Evolutionary conservation across 1,139 yeast species (phyloP), one percentile per base, ranked within the genome.

Genomic region (Candida tetrigidarum): DNA sequence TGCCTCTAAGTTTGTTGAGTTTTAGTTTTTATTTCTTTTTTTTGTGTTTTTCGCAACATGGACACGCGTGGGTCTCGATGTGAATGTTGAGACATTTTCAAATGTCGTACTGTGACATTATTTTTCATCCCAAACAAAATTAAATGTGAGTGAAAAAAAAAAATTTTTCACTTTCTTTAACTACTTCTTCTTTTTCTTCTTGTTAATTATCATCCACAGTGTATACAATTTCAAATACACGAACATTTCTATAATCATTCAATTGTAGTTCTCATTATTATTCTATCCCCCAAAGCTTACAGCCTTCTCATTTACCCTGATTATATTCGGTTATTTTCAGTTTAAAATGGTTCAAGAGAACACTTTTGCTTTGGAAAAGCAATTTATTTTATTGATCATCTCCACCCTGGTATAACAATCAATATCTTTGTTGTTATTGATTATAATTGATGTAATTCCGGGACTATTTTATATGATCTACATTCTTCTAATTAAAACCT

Each of bases 231-330:
- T n/a, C 22, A n/a, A 32, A 32, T n/a, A 32, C 18, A 32, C 22
- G 18, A 23, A 32, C 14, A 10, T 5, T 32, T 11, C 9, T 12
- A n/a, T 20, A 19, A 3, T 12, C 15, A 18, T 12, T n/a, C 20
- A 12, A 19, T 28, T 28, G 27, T 28, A 28, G 40, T 29, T 19
- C 15, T 15, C 16, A 40, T 34, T 25, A 43, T 19, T 3, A n/a
- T n/a, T n/a, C n/a, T n/a, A n/a, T 14, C 11, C 20, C 53, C 73
- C 75, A 69, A 63, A 63, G 69, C 74, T 69, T 68, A 54, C 68
- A 63, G 78, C 78, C 78, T 72, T 73, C 78, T 69, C 77, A 63
- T 69, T 57, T 62, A 64, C 76, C 78, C 80, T 74, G 78, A 64
- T 64, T 57, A 70, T 72, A 74, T 74, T 74, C 80, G 77, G 57